Percentiles rank a stretch among this genome's conserved stretches.
phyloP scores from a whole-genome alignment of 2,329 filamentous ascomycete genomes.

The Trichophyton simii region DNA sequence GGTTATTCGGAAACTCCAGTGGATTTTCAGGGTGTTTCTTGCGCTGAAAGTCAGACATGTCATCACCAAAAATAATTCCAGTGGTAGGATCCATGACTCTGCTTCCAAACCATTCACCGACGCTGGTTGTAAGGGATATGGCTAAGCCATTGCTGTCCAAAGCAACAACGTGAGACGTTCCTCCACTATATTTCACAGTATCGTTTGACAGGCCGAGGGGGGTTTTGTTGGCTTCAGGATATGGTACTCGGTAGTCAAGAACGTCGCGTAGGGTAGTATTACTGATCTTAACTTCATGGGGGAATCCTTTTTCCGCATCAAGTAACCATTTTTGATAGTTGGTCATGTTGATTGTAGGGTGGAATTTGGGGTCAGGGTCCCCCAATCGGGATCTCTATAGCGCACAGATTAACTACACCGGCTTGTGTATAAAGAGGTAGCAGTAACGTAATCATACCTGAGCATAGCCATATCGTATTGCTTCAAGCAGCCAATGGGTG shows the following conservation, averaged over 20 bases:
- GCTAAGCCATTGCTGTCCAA: slow-evolving; percentile 63
- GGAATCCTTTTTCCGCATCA: background rate
- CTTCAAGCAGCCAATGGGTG: slow-evolving; percentile 72
- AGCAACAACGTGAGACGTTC: slow-evolving; percentile 45
- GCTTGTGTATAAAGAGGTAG: background rate
- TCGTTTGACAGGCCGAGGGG: slow-evolving; percentile 41
- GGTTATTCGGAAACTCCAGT: slow-evolving; percentile 50
- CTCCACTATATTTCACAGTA: slow-evolving; percentile 19
- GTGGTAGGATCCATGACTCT: slow-evolving; percentile 66
- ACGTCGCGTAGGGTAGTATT: background rate
- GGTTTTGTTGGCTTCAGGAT: background rate
- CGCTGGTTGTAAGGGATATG: slow-evolving; percentile 69
- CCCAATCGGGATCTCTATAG: slow-evolving; percentile 58
- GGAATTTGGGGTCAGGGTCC: slow-evolving; percentile 61
- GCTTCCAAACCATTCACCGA: slow-evolving; percentile 77
- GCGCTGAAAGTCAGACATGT: slow-evolving; percentile 68
- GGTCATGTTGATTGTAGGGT: slow-evolving; percentile 20
- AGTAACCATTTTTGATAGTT: background rate
- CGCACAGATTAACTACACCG: background rate
- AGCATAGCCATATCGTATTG: slow-evolving; percentile 79
- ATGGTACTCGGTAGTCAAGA: background rate
- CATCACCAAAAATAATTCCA: slow-evolving; percentile 61
- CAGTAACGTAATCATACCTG: slow-evolving; percentile 21
- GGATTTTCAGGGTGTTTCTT: slow-evolving; percentile 39
- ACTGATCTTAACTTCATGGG: background rate